phyloP scores from a whole-genome alignment of 129 eudicot species.

The Rutidosis leptorrhynchoides region DNA sequence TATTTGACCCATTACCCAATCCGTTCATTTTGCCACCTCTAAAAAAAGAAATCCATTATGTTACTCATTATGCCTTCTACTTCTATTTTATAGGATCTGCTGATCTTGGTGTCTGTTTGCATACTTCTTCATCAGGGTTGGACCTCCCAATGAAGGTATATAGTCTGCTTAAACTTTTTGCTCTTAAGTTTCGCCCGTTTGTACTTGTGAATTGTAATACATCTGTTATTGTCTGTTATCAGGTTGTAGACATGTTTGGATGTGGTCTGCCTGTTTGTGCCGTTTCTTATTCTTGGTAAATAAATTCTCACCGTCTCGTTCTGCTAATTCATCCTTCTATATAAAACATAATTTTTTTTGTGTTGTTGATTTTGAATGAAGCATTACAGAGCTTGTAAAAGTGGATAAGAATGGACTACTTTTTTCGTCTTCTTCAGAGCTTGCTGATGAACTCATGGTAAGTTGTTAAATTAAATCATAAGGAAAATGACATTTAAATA shows the following conservation, averaged over 20 bases:
- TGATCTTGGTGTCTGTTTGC: conserved; percentile 95
- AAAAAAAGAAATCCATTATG: not conserved
- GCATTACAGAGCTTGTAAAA: conserved; percentile 88
- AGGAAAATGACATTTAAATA: not conserved
- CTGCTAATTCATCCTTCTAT: not conserved
- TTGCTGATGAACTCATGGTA: conserved; percentile 92
- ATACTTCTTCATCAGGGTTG: conserved; percentile 97
- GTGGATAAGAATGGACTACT: conserved; percentile 81
- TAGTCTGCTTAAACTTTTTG: conserved; percentile 1
- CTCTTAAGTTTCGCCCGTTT: not conserved
- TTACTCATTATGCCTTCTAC: not conserved
- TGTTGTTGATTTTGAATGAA: conserved; percentile 25
- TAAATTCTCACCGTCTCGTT: conserved; percentile 14
- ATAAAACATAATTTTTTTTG: conserved; percentile 1
- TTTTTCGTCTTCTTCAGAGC: conserved; percentile 84
- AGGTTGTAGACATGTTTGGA: conserved; percentile 99
- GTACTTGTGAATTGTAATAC: not conserved
- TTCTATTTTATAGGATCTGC: conserved; percentile 65
- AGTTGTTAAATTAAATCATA: conserved; percentile 19
- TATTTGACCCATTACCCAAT: not conserved
- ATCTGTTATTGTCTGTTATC: conserved; percentile 1
- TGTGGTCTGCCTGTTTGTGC: conserved; percentile 96
- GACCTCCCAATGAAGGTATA: conserved; percentile 96
- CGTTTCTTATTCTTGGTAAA: conserved; percentile 92
- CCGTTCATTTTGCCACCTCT: not conserved